A percentile compares a stretch with the other conserved stretches of the same genome.
Evolutionary conservation across 2,329 filamentous ascomycete genomes (phyloP).

Genomic region (Colletotrichum sp.): DNA sequence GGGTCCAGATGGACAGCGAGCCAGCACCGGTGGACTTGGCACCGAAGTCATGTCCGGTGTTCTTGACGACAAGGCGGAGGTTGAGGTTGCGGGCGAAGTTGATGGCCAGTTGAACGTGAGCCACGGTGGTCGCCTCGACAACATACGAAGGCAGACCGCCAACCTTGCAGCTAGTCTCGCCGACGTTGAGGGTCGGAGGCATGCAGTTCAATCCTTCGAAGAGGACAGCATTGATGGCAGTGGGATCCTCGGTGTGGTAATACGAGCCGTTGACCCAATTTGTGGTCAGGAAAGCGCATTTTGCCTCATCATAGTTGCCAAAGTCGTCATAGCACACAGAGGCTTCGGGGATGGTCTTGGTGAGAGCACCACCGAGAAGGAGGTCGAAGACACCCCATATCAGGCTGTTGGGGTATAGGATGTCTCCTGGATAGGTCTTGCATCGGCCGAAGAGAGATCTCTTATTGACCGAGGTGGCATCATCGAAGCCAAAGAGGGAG

Average conservation of each 20-base stretch:
- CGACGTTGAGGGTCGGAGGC: slow-evolving; percentile 22
- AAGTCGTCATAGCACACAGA: slow-evolving; percentile 37
- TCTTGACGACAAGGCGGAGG: slow-evolving; percentile 46
- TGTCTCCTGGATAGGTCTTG: slow-evolving; percentile 38
- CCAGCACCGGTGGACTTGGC: slow-evolving; percentile 53
- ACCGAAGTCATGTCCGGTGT: slow-evolving; percentile 47
- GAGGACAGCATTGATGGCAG: slow-evolving; percentile 29
- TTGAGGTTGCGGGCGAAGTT: slow-evolving; percentile 47
- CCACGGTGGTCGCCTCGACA: slow-evolving; percentile 36
- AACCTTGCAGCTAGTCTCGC: slow-evolving; percentile 15
- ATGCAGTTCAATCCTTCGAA: slow-evolving; percentile 31
- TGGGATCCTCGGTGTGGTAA: slow-evolving; percentile 30
- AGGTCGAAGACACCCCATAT: slow-evolving; percentile 39
- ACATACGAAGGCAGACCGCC: slow-evolving; percentile 30
- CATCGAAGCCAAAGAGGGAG: slow-evolving; percentile 36
- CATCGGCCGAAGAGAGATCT: slow-evolving; percentile 27
- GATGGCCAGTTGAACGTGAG: slow-evolving; percentile 38
- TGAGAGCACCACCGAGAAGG: slow-evolving; percentile 34
- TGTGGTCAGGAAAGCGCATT: slow-evolving; percentile 32
- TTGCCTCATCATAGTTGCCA: slow-evolving; percentile 32
- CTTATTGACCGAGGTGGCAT: slow-evolving; percentile 23
- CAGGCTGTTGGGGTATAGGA: slow-evolving; percentile 28
- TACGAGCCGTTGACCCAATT: slow-evolving; percentile 31
- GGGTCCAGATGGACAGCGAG: slow-evolving; percentile 60
- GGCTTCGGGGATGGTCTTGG: slow-evolving; percentile 35